Conservation (phyloP, 805 yeast genomes). For the Yarrowia sp. region DNA sequence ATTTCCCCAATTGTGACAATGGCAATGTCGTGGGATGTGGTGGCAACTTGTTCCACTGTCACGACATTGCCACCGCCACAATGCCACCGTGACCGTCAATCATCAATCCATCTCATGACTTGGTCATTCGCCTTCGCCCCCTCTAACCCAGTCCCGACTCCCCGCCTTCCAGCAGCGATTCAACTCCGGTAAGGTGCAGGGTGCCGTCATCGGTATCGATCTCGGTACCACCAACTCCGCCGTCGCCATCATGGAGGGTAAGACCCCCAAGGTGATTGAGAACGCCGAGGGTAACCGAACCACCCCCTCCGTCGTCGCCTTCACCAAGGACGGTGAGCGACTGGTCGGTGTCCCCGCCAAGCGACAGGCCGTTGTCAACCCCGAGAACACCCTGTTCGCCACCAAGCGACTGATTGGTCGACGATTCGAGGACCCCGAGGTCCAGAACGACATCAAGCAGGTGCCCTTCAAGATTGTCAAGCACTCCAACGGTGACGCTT, state of each 20-base stretch:
- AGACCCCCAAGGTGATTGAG: constrained; percentile 77
- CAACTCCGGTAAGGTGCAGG: constrained; percentile 60
- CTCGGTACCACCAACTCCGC: constrained; percentile 91
- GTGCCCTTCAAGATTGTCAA: constrained; percentile 91
- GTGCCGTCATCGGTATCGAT: constrained; percentile 82
- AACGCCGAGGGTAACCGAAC: constrained; percentile 80
- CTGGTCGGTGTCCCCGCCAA: constrained; percentile 94
- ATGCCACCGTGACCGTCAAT: background rate
- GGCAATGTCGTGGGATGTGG: no score
- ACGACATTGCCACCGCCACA: background rate
- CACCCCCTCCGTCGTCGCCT: constrained; percentile 94
- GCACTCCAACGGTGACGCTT: constrained; percentile 93
- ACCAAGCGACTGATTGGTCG: constrained; percentile 95
- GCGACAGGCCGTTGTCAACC: constrained; percentile 95
- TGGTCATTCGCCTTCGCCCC: background rate
- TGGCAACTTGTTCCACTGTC: no score
- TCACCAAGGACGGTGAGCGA: constrained; percentile 89
- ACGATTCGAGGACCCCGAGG: constrained; percentile 86
- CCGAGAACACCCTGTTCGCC: constrained; percentile 91
- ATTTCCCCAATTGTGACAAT: no score
- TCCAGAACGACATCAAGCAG: constrained; percentile 84
- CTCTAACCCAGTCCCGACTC: constrained; percentile 36
- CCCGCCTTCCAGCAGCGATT: constrained; percentile 41
- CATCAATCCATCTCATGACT: background rate
- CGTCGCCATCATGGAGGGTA: constrained; percentile 83